Percentiles rank a stretch among this genome's conserved stretches.
phyloP scores from a whole-genome alignment of 2,329 filamentous ascomycete genomes.

The Cytospora mali region DNA sequence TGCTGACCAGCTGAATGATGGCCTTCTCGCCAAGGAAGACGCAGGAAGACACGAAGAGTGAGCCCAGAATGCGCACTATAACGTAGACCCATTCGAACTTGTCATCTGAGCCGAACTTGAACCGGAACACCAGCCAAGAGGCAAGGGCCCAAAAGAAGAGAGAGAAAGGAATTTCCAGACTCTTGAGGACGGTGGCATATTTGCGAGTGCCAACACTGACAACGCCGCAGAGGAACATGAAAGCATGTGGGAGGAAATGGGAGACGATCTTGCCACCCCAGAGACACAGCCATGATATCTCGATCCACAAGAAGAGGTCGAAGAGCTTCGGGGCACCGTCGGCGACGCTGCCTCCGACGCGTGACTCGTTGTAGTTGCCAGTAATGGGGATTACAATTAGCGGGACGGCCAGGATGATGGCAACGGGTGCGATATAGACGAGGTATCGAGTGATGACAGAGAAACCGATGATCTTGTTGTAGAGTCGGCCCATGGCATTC shows the following conservation, averaged over 20 bases:
- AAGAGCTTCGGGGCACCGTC: conserved; percentile 48
- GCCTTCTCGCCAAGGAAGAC: conserved; percentile 77
- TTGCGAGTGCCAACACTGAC: conserved; percentile 71
- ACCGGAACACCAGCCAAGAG: conserved; percentile 63
- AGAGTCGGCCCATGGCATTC: conserved; percentile 67
- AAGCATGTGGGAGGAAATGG: conserved; percentile 60
- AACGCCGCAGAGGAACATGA: conserved; percentile 71
- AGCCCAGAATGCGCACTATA: conserved; percentile 66
- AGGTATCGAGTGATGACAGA: conserved; percentile 67
- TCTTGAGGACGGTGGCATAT: conserved; percentile 66
- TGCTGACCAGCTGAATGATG: conserved; percentile 80
- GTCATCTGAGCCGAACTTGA: conserved; percentile 50
- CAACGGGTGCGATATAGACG: conserved; percentile 68
- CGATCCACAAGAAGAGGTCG: conserved; percentile 68
- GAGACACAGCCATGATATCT: conserved; percentile 67
- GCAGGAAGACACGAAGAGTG: conserved; percentile 67
- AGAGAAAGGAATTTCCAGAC: conserved; percentile 67
- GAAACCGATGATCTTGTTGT: conserved; percentile 65
- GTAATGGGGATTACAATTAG: conserved; percentile 58
- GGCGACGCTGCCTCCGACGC: conserved; percentile 37
- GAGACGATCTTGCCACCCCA: conserved; percentile 70
- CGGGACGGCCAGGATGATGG: conserved; percentile 62
- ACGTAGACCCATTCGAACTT: conserved; percentile 56
- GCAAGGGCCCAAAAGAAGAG: conserved; percentile 70
- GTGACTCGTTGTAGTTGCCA: conserved; percentile 42